These are phyloP conservation scores for Daphne laureola DNA, from an alignment of 441 rosid genomes.

Conservation along the genomic window DNA sequence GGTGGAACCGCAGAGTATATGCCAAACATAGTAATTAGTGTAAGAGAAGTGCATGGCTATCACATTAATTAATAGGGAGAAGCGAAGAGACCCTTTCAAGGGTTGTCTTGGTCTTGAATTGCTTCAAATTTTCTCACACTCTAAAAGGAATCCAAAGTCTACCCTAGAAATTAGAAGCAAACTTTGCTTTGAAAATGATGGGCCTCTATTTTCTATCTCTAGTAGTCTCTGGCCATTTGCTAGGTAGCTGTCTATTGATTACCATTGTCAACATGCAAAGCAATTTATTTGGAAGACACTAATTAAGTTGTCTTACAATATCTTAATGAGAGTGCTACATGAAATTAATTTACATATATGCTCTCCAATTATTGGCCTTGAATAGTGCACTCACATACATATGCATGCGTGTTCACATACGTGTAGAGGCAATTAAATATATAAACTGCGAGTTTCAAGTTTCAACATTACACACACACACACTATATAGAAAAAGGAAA, in stretches of 20 bases:
- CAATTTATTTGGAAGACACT: too few relatives aligned
- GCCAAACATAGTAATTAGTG: neutral
- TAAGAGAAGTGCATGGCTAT: conserved; percentile 20
- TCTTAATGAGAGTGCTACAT: too few relatives aligned
- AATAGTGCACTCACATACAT: too few relatives aligned
- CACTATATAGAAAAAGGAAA: too few relatives aligned
- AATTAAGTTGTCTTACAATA: too few relatives aligned
- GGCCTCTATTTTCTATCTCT: neutral
- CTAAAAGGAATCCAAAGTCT: conserved; percentile 24
- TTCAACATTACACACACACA: too few relatives aligned
- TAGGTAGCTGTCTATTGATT: neutral
- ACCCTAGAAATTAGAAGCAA: conserved; percentile 16
- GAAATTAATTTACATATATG: too few relatives aligned
- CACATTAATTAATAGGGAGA: conserved; percentile 8
- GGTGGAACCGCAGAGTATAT: too few relatives aligned
- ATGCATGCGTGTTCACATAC: too few relatives aligned
- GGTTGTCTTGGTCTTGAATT: conserved; percentile 2
- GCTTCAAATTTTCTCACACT: conserved; percentile 2
- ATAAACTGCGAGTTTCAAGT: too few relatives aligned
- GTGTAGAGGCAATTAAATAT: too few relatives aligned
- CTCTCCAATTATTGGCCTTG: too few relatives aligned
- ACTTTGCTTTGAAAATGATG: conserved; percentile 15
- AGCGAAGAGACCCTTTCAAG: conserved; percentile 9
- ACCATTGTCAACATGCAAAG: conserved; percentile 2
- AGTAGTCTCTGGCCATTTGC: conserved; percentile 9